phyloP scores from a whole-genome alignment of 306 rosid genomes.

The Quercus cerris region DNA sequence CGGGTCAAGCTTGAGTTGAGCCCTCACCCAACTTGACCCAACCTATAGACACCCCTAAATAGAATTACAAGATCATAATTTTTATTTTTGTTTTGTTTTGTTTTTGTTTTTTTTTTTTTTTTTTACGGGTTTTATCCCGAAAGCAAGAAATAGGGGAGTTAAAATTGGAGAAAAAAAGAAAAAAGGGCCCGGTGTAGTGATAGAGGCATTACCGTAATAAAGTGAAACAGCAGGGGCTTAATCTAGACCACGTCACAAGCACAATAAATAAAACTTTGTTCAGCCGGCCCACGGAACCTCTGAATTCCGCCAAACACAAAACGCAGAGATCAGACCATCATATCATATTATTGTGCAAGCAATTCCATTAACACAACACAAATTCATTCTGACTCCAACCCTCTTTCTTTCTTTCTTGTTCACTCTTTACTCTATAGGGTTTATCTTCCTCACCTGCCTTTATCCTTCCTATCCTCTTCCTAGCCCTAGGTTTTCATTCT shows the following conservation, averaged over 20 bases:
- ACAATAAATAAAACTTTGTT: neutral
- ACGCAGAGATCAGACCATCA: neutral
- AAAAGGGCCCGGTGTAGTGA: no score
- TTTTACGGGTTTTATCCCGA: no score
- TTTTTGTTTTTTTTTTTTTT: no score
- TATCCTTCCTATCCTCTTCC: neutral
- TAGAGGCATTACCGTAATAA: neutral
- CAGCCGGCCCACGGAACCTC: neutral
- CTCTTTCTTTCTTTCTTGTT: neutral
- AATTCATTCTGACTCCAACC: neutral
- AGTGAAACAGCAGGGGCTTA: neutral
- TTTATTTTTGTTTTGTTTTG: no score
- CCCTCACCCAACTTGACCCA: no score
- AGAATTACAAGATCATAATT: no score
- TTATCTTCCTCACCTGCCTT: conserved; percentile 5
- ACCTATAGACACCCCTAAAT: no score
- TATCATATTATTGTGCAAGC: neutral
- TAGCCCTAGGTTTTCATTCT: neutral
- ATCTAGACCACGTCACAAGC: neutral
- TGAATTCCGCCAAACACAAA: neutral
- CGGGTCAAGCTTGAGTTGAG: no score
- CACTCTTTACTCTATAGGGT: neutral
- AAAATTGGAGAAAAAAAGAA: no score
- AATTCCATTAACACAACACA: neutral
- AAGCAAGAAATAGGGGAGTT: no score